phyloP scores from a whole-genome alignment of 1,284 basidiomycete genomes.

The Irpex sp. region DNA sequence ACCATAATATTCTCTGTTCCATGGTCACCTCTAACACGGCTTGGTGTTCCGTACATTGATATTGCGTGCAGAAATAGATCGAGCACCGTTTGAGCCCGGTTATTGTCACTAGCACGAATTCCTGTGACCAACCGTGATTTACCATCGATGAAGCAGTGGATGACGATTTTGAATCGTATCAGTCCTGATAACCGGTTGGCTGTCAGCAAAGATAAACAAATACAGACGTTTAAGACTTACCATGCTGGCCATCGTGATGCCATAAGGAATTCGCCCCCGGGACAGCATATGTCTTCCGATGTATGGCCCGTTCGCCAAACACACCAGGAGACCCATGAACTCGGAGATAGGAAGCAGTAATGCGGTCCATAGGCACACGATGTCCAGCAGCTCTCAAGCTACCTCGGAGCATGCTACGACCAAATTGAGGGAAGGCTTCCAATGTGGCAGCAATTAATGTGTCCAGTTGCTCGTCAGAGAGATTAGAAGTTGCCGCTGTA shows the following conservation, averaged over 20 bases:
- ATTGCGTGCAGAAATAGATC: conserved; percentile 17
- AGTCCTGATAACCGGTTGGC: conserved; percentile 11
- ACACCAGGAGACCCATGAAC: conserved; percentile 15
- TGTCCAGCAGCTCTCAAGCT: conserved; percentile 14
- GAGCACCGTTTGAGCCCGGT: conserved; percentile 17
- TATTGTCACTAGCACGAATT: conserved; percentile 22
- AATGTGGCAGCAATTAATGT: conserved; percentile 14
- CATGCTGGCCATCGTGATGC: conserved; percentile 33
- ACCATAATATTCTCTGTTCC: conserved; percentile 26
- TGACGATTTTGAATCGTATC: conserved; percentile 32
- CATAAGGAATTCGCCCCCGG: conserved; percentile 26
- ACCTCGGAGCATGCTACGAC: conserved; percentile 22
- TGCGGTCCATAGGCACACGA: conserved; percentile 11
- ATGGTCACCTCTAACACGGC: conserved; percentile 26
- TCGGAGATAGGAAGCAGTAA: conserved; percentile 14
- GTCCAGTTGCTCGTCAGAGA: conserved; percentile 21
- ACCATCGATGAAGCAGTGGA: conserved; percentile 38
- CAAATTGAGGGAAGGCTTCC: conserved; percentile 20
- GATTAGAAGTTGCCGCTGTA: neutral
- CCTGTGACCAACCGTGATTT: conserved; percentile 28
- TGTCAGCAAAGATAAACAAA: neutral
- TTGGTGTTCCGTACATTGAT: conserved; percentile 17
- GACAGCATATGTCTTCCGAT: conserved; percentile 20
- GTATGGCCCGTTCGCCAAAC: conserved; percentile 19
- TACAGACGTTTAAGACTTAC: conserved; percentile 14